These are phyloP conservation scores for Gaillardinia entomophila DNA, from an alignment of 805 yeast species.

Conservation along the genomic window DNA sequence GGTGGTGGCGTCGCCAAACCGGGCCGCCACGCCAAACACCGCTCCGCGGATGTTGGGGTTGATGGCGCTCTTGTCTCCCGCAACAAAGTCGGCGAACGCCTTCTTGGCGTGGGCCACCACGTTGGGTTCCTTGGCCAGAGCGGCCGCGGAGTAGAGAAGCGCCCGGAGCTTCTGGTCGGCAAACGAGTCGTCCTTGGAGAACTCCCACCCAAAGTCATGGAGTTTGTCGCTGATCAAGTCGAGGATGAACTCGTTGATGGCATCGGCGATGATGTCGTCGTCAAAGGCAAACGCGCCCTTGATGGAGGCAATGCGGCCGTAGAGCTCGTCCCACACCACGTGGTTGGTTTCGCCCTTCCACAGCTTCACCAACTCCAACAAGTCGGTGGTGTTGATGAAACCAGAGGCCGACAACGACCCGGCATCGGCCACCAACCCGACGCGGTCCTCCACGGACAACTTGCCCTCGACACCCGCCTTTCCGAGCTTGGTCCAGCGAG, in stretches of 20 bases:
- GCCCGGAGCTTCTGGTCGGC: conserved; percentile 64
- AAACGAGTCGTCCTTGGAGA: conserved; percentile 49
- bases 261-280: conserved; percentile 38
- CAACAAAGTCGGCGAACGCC: conserved; percentile 47
- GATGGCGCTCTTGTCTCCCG: conserved; percentile 63
- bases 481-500: conserved; percentile 66
- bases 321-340: conserved; percentile 64
- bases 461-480: conserved; percentile 50
- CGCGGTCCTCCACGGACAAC: conserved; percentile 70
- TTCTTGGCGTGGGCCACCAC: conserved; percentile 43
- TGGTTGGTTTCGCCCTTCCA: conserved; percentile 58
- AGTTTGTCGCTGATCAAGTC: conserved; percentile 53
- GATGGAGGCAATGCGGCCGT: conserved; percentile 42
- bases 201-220: conserved; percentile 58
- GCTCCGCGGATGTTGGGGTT: conserved; percentile 69
- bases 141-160: conserved; percentile 56
- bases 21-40: conserved; percentile 63
- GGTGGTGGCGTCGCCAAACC: conserved; percentile 53
- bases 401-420: conserved; percentile 69
- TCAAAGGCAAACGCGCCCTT: conserved; percentile 54
- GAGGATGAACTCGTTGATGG: conserved; percentile 47
- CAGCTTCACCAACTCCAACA: conserved; percentile 52
- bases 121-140: conserved; percentile 41
- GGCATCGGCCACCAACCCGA: conserved; percentile 78
- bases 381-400: conserved; percentile 53